Base-by-base conservation (phyloP, 805 yeast species). In the Tetrapisispora fleetii region DNA sequence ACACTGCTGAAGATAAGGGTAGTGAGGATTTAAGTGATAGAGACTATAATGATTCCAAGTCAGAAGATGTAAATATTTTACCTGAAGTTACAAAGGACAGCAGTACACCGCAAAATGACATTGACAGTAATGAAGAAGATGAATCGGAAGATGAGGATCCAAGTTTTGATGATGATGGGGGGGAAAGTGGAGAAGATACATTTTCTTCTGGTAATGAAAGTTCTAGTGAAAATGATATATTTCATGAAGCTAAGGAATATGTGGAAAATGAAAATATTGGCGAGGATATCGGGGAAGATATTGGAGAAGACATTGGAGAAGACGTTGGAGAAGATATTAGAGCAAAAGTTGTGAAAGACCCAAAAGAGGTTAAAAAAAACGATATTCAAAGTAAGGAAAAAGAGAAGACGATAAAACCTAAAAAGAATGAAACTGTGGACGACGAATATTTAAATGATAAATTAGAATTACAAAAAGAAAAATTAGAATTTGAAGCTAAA, bases 271-370 rank as follows among this genome's bases (percentile, higher is more conserved):
- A 41, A 14, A 65, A 62, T 52, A 71, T 70, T 21, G 48, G 60
- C 13, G 33, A 41, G 4, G 58, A 50, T 14, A 48, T 43, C 30
- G 63, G 43, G 37, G 62, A 62, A 37, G 43, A 47, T 24, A 35
- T 54, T 9, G 69, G 64, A 32, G 71, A 67, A 53, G 73, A 71
- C 24, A 45, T 66, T 4, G 65, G 60, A 62, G 68, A 62, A 22
- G 69, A 56, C 17, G 64, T 58, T 17, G 66, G 59, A 5, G 65
- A 56, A 14, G 67, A 55, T 19, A 65, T 63, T 19, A 60, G 64
- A 36, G 68, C 64, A 42, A 59, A 58, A 30, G 67, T 62, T 24
- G 67, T 57, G 21, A 67, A 60, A 21, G 64, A 62, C 11, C 67
- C 57, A 13, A 64, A 52, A 16, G 64, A 61, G 9, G 58, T 52